Base-by-base conservation (phyloP, 2,329 filamentous ascomycete species). In the Atkinsonella hypoxylon region DNA sequence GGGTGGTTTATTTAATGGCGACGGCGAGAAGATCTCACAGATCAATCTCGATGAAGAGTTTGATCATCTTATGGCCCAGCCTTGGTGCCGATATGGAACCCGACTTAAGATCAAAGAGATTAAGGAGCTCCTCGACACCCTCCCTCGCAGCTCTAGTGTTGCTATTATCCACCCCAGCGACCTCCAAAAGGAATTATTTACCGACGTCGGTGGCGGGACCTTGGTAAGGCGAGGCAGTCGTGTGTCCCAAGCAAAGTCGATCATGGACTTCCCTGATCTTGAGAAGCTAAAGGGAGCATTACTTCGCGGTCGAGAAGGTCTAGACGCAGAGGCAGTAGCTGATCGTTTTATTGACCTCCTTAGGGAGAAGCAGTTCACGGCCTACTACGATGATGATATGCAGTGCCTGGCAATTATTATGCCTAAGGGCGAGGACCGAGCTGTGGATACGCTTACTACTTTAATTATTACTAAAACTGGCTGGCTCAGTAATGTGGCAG, bases 11-110 rank as follows among this genome's bases (percentile, higher is more conserved):
- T 95, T 95, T 70, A 89, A 97, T 64, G 90, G 89, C 53, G 87
- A 95, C 56, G 86, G 85, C 53, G 85, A 91, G 74, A 95, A 95
- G 74, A 97, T 97, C 63, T 95, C 91, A 6, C 87, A 86, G 53
- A 97, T 97, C 71, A 97, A 97, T 71, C 76, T 98, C 52, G 93
- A 98, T 64, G 90, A 95, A 70, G 93, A 98, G 71, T 97, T 87
- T 62, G 89, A 95, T 53, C 78, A 87, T 63, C 78, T 96, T 62
- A 95, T 97, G 89, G 78, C 82, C 51, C 89, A 96, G 70, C 82
- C 87, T 59, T 98, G 91, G 93, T 93, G 94, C 68, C 83, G 88
- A 63, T 94, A 93, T 65, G 93, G 93, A 55, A 97, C 91, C 38
- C 81, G 90, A 55, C 77, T 97, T 57, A 98, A 98, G 82, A 97